Conservation (phyloP, 108 stramenopile genomes). For the Fistulifera pelliculosa region DNA sequence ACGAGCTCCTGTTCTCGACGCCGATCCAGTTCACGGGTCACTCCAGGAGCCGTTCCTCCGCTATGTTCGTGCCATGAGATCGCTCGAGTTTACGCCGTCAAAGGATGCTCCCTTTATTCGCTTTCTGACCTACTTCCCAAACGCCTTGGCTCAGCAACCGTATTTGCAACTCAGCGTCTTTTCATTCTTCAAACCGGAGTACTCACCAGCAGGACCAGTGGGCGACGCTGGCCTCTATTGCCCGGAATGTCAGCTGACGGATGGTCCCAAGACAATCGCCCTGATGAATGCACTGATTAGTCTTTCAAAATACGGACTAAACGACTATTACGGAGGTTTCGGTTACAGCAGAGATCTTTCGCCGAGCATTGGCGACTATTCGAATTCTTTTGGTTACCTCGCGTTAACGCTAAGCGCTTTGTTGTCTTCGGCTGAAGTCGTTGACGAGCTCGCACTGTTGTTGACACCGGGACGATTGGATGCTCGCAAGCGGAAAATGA, state of each 20-base stretch:
- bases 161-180: constrained; percentile 24
- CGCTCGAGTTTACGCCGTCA: constrained; percentile 13
- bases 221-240: constrained; percentile 2
- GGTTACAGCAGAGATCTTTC: constrained; percentile 1
- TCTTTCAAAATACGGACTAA: constrained; percentile 39
- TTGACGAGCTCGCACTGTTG: constrained; percentile 38
- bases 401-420: neutral
- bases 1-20: constrained; percentile 32
- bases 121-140: neutral
- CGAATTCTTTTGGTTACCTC: constrained; percentile 3
- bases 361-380: neutral
- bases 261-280: constrained; percentile 30
- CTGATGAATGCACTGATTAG: constrained; percentile 32
- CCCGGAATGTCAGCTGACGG: constrained; percentile 11
- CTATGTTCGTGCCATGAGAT: constrained; percentile 18
- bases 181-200: constrained; percentile 52
- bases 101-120: neutral
- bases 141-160: constrained; percentile 10
- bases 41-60: constrained; percentile 27
- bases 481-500: constrained; percentile 20
- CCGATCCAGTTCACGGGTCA: constrained; percentile 42
- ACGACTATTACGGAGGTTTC: constrained; percentile 30
- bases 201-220: constrained; percentile 14
- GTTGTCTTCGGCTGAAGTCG: neutral
- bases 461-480: constrained; percentile 40